A percentile compares a stretch with the other conserved stretches of the same genome.
phyloP scores from a whole-genome alignment of 1,284 basidiomycete genomes.

The Laetiporus sulphureus region DNA sequence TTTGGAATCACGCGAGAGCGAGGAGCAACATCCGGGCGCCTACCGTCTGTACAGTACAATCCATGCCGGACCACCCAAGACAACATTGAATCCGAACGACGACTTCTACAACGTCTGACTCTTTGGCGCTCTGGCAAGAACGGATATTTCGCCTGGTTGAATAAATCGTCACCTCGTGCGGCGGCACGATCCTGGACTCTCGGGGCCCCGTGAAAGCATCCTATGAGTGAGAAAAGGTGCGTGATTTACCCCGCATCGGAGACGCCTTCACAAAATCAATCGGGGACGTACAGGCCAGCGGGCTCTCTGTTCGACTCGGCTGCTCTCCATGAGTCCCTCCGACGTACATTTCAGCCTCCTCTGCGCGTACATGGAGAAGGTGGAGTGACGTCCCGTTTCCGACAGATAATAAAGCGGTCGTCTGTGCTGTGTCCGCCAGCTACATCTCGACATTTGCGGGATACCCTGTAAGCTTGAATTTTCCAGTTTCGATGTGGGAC shows the following conservation, averaged over 20 bases:
- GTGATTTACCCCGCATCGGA: background rate
- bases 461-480: slow-evolving; percentile 69
- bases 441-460: slow-evolving; percentile 80
- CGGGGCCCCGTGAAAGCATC: slow-evolving; percentile 50
- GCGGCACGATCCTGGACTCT: slow-evolving; percentile 55
- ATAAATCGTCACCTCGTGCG: slow-evolving; percentile 33
- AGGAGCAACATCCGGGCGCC: too few species aligned
- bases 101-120: too few species aligned
- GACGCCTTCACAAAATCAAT: background rate
- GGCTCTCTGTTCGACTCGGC: slow-evolving; percentile 55
- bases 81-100: too few species aligned
- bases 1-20: too few species aligned
- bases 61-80: too few species aligned
- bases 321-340: slow-evolving; percentile 59
- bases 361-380: background rate
- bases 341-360: slow-evolving; percentile 46
- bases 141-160: background rate
- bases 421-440: slow-evolving; percentile 76
- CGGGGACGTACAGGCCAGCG: slow-evolving; percentile 35
- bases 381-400: slow-evolving; percentile 5
- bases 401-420: slow-evolving; percentile 73
- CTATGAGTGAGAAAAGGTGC: slow-evolving; percentile 78
- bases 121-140: background rate
- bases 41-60: too few species aligned
- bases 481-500: too few species aligned